These are phyloP conservation scores for Alternaria atra DNA, from an alignment of 2,329 filamentous ascomycete genomes.

Conservation along the genomic window DNA sequence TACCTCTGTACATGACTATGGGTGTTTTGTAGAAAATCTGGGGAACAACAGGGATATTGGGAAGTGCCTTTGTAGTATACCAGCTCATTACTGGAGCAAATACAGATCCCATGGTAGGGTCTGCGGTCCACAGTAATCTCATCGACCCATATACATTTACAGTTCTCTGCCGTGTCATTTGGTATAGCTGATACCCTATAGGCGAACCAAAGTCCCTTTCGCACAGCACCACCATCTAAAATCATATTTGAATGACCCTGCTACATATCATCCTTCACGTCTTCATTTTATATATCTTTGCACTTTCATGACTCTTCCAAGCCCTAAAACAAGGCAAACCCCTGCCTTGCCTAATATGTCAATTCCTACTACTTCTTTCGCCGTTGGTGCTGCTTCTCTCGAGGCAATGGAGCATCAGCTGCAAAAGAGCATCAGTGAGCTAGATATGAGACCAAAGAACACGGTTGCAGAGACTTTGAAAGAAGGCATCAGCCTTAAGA, in stretches of 20 bases:
- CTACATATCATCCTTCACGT: too few relatives aligned
- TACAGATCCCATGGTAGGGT: neutral
- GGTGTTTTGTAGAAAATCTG: neutral
- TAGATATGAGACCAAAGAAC: too few relatives aligned
- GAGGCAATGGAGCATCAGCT: too few relatives aligned
- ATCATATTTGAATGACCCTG: neutral
- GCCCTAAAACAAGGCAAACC: too few relatives aligned
- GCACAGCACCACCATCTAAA: neutral
- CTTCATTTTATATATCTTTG: too few relatives aligned
- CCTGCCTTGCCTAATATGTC: too few relatives aligned
- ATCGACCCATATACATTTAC: neutral
- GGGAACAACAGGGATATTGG: neutral
- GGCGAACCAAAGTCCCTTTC: neutral
- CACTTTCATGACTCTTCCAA: too few relatives aligned
- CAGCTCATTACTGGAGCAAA: slow-evolving; percentile 4
- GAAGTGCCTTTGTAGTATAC: slow-evolving; percentile 9
- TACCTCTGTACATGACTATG: slow-evolving; percentile 2
- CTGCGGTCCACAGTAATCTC: neutral
- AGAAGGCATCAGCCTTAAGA: too few relatives aligned
- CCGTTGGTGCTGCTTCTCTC: too few relatives aligned
- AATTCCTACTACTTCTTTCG: too few relatives aligned
- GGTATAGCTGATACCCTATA: neutral
- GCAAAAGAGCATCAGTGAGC: too few relatives aligned
- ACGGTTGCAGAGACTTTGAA: too few relatives aligned
- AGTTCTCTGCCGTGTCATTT: neutral